These are phyloP conservation scores for Avena eriantha DNA, from an alignment of 176 grass and related monocot genomes.

Conservation along the genomic window DNA sequence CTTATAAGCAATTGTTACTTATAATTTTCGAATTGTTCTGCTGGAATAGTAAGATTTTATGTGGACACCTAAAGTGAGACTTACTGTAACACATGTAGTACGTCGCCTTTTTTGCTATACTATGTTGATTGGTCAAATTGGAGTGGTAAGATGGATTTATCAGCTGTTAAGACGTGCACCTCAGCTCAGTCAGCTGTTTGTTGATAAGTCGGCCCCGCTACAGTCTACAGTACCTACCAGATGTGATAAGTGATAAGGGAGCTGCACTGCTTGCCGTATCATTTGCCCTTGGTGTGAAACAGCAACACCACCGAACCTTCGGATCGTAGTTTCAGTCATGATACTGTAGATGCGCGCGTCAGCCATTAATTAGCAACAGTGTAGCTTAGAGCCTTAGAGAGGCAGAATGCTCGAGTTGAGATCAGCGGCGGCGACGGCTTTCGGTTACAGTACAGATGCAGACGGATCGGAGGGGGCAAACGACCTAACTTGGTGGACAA, in stretches of 20 bases:
- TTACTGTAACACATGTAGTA: neutral
- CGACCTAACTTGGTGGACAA: constrained; percentile 7
- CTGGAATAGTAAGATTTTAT: constrained; percentile 26
- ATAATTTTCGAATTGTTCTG: neutral
- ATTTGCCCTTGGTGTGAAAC: constrained; percentile 7
- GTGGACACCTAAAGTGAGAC: neutral
- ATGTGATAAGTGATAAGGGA: constrained; percentile 38
- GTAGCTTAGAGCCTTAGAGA: neutral
- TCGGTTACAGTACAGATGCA: neutral
- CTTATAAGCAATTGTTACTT: neutral
- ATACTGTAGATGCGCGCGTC: neutral
- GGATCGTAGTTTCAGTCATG: neutral
- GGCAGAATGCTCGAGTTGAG: neutral
- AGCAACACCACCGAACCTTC: neutral
- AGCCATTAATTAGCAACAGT: neutral
- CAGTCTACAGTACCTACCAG: neutral
- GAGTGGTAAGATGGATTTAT: constrained; percentile 9
- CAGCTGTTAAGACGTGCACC: neutral
- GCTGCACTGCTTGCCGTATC: constrained; percentile 24
- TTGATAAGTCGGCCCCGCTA: neutral
- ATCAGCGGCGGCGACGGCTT: neutral
- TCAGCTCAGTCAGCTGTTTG: neutral
- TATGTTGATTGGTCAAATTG: constrained; percentile 6
- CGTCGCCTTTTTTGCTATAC: neutral
- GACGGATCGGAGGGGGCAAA: neutral